These are phyloP conservation scores for Astrephomene gubernaculifera DNA, from an alignment of 139 green algal genomes.

Conservation along the genomic window DNA sequence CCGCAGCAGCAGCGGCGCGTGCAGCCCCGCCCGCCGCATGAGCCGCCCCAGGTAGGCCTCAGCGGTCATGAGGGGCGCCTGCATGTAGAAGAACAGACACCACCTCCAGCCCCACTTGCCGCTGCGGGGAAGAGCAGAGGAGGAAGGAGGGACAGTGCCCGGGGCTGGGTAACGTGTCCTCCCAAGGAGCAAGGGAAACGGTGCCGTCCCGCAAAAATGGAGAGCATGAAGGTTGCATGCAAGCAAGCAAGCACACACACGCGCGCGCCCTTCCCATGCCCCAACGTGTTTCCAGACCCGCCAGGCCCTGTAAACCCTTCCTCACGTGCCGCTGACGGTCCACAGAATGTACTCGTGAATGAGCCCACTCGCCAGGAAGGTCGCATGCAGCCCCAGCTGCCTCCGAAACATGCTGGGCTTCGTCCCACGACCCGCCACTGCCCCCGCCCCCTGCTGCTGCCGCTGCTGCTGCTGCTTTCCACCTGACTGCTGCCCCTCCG, in stretches of 20 bases:
- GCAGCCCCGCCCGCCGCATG: not conserved
- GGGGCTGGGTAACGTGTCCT: too few relatives aligned
- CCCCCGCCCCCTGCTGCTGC: not conserved
- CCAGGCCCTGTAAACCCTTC: too few relatives aligned
- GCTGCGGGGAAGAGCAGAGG: not conserved
- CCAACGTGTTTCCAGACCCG: too few relatives aligned
- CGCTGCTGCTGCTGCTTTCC: not conserved
- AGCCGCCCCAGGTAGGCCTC: not conserved
- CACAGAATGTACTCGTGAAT: constrained; percentile 53
- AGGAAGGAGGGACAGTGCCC: too few relatives aligned
- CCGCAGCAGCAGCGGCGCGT: constrained; percentile 1
- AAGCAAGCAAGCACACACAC: not conserved
- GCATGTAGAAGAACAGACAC: constrained; percentile 36
- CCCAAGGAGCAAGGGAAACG: not conserved
- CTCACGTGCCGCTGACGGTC: not conserved
- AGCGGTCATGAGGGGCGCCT: constrained; percentile 34
- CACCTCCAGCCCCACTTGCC: constrained; percentile 22
- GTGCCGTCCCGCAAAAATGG: not conserved
- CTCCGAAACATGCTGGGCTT: not conserved
- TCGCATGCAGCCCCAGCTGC: constrained; percentile 10
- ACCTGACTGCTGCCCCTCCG: not conserved
- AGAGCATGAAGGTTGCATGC: not conserved
- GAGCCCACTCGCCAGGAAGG: constrained; percentile 45
- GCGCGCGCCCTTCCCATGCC: too few relatives aligned
- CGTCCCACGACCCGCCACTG: too few relatives aligned